These are phyloP conservation scores for Tolypocladium tundrense DNA, from an alignment of 2,329 filamentous ascomycete genomes.

Conservation along the genomic window DNA sequence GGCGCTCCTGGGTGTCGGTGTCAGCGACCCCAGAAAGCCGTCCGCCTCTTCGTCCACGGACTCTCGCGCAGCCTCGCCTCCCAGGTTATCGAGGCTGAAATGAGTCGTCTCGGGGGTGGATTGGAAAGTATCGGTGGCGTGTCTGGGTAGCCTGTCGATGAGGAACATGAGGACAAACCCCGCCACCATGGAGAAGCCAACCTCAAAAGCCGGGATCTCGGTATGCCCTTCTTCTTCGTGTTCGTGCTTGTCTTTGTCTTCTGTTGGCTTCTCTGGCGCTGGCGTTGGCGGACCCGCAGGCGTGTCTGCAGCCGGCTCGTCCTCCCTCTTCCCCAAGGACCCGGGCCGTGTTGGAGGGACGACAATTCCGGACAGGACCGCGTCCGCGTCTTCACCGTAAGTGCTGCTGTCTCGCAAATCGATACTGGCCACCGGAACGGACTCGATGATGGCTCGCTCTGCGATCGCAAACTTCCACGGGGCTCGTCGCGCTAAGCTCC, in stretches of 20 bases:
- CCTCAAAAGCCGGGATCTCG: slow-evolving; percentile 58
- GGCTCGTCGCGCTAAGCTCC: slow-evolving; percentile 20
- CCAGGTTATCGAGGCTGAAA: slow-evolving; percentile 79
- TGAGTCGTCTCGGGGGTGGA: slow-evolving; percentile 62
- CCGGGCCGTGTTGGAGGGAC: neutral
- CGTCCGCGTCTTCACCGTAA: neutral
- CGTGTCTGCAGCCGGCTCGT: neutral
- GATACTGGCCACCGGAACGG: slow-evolving; percentile 9
- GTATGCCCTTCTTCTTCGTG: slow-evolving; percentile 12
- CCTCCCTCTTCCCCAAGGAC: neutral
- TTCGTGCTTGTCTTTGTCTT: slow-evolving; percentile 21
- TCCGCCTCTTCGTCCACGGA: slow-evolving; percentile 46
- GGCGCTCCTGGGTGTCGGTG: slow-evolving; percentile 46
- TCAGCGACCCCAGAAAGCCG: slow-evolving; percentile 48
- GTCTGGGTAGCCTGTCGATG: slow-evolving; percentile 74
- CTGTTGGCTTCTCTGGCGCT: slow-evolving; percentile 4
- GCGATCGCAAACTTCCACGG: slow-evolving; percentile 18
- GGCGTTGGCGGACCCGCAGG: neutral
- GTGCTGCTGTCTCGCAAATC: neutral
- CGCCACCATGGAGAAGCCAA: slow-evolving; percentile 75
- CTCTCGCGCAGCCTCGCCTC: slow-evolving; percentile 29
- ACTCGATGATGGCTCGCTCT: slow-evolving; percentile 13
- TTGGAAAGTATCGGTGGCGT: slow-evolving; percentile 56
- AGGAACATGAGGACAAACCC: slow-evolving; percentile 97
- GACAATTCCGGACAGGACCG: neutral